Evolutionary conservation across 1,284 basidiomycete genomes (phyloP).

Genomic region (Cryptococcus amylolentus): DNA sequence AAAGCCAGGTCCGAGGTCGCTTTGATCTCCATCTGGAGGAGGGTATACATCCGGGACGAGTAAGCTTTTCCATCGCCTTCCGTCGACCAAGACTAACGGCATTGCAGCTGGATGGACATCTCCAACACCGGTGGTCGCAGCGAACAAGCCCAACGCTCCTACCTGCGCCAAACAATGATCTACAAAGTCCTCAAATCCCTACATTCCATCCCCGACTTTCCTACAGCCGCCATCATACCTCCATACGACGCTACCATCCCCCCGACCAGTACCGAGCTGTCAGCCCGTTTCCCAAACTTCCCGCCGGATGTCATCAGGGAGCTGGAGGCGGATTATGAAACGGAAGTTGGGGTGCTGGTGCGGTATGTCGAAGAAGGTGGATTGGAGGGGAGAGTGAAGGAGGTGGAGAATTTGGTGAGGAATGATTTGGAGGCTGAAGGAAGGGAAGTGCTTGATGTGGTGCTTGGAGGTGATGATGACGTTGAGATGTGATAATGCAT

Average conservation of each 20-base stretch:
- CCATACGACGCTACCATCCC: slow-evolving; percentile 35
- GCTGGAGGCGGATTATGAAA: slow-evolving; percentile 39
- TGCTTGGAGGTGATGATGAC: slow-evolving; percentile 11
- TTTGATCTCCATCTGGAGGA: slow-evolving; percentile 73
- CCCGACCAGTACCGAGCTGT: slow-evolving; percentile 33
- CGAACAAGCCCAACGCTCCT: slow-evolving; percentile 37
- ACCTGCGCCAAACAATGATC: slow-evolving; percentile 28
- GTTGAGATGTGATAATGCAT: slow-evolving; percentile 5
- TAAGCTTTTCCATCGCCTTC: slow-evolving; percentile 50
- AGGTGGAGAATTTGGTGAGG: slow-evolving; percentile 31
- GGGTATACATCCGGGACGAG: slow-evolving; percentile 85
- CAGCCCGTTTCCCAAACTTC: slow-evolving; percentile 42
- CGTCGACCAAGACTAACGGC: neutral
- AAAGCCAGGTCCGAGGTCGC: slow-evolving; percentile 65
- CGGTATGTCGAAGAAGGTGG: slow-evolving; percentile 28
- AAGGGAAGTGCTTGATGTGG: slow-evolving; percentile 1
- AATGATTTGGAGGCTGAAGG: slow-evolving; percentile 19
- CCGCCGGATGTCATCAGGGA: slow-evolving; percentile 32
- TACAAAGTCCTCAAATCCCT: slow-evolving; percentile 35
- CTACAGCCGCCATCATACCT: slow-evolving; percentile 28
- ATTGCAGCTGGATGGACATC: slow-evolving; percentile 34
- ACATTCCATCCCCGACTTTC: slow-evolving; percentile 24
- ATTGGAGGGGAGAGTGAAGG: slow-evolving; percentile 33
- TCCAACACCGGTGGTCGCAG: slow-evolving; percentile 40
- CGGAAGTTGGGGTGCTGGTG: slow-evolving; percentile 35